Conservation (phyloP, 345 rosid genomes). For the Euphorbia tirucalli region DNA sequence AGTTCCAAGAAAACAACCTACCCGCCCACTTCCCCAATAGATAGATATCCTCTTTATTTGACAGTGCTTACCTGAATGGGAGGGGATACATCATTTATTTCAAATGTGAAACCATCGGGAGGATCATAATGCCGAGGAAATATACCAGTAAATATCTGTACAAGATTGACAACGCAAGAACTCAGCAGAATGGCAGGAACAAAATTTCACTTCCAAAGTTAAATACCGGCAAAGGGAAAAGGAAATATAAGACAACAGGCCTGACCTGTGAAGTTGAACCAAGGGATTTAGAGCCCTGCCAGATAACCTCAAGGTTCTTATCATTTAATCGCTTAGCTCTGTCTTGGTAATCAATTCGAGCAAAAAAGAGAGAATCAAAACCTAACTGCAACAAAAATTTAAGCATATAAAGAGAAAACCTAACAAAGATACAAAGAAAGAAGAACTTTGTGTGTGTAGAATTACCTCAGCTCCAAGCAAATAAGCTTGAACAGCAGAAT, state of each 20-base stretch:
- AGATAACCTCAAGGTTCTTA: constrained; percentile 85
- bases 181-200: neutral
- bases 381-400: constrained; percentile 58
- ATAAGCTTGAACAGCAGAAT: constrained; percentile 93
- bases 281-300: constrained; percentile 89
- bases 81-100: constrained; percentile 80
- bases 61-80: constrained; percentile 68
- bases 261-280: constrained; percentile 87
- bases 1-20: constrained; percentile 15
- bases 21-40: neutral
- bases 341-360: constrained; percentile 95
- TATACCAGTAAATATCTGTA: constrained; percentile 87
- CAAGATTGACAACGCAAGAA: constrained; percentile 11
- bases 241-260: constrained; percentile 11
- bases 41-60: constrained; percentile 8
- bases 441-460: neutral
- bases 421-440: neutral
- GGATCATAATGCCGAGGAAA: constrained; percentile 92
- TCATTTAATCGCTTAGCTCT: constrained; percentile 76
- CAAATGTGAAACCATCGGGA: constrained; percentile 86
- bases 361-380: constrained; percentile 89
- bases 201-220: constrained; percentile 1
- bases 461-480: constrained; percentile 91
- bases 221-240: constrained; percentile 15
- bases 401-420: neutral